Conservation (phyloP, 495 filamentous ascomycete genomes). For the Entonaema liquescens region DNA sequence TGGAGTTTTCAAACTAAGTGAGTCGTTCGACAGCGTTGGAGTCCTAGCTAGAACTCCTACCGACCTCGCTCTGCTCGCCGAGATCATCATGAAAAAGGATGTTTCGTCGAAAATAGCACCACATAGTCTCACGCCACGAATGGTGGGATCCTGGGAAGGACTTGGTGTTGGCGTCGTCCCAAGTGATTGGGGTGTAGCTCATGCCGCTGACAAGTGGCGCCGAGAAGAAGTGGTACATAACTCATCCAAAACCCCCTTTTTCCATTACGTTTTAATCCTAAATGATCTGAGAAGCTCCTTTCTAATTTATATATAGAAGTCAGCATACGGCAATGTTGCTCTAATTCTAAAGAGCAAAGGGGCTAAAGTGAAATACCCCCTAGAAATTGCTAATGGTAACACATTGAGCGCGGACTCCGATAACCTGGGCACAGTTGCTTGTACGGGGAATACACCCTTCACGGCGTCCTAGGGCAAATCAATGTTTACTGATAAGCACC, state of each 20-base stretch:
- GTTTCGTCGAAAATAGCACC: not conserved
- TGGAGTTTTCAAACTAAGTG: not conserved
- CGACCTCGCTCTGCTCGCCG: not conserved
- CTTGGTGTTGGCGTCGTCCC: not conserved
- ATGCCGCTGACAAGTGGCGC: not conserved
- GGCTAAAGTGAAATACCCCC: not conserved
- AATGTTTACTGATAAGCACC: not conserved
- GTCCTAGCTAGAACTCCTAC: not conserved
- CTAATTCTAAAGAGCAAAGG: not conserved
- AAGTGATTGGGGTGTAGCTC: not conserved
- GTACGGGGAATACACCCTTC: not conserved
- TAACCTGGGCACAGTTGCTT: not conserved
- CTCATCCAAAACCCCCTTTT: not conserved
- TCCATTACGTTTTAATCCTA: not conserved
- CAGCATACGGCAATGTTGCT: not conserved
- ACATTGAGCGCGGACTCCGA: not conserved
- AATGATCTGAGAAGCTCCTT: not conserved
- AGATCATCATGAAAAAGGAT: not conserved
- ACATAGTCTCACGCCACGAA: not conserved
- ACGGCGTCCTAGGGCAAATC: not conserved
- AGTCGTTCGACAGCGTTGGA: not conserved
- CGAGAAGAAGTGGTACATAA: not conserved
- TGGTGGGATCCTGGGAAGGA: not conserved
- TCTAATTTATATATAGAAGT: not conserved
- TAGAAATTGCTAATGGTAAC: not conserved